A percentile compares a stretch with the other conserved stretches of the same genome.
Conservation (phyloP, 768 basidiomycete species). For the Termitomyces sp. region DNA sequence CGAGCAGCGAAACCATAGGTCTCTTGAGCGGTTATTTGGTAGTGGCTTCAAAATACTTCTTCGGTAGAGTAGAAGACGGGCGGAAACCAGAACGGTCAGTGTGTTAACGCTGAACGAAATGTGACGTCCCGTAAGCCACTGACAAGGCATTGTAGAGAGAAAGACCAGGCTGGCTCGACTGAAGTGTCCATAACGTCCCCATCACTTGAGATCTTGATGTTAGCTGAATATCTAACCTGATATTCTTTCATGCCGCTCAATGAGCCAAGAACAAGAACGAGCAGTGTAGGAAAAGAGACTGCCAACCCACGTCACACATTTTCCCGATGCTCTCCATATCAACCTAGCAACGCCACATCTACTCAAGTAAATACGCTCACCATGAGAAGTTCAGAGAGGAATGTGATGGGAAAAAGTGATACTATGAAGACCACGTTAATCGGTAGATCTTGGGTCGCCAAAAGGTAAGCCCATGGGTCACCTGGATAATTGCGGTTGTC, state of each 20-base stretch:
- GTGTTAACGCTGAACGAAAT: conserved; percentile 39
- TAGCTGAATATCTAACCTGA: neutral
- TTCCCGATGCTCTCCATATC: conserved; percentile 37
- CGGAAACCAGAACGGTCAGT: conserved; percentile 33
- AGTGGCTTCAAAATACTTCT: conserved; percentile 23
- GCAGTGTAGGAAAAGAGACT: conserved; percentile 29
- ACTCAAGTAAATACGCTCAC: conserved; percentile 20
- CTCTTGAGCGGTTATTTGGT: conserved; percentile 26
- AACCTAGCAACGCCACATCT: conserved; percentile 48
- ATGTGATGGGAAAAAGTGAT: conserved; percentile 31
- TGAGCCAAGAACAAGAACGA: conserved; percentile 30
- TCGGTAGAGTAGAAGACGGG: conserved; percentile 30
- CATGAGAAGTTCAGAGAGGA: conserved; percentile 37
- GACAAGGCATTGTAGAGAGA: conserved; percentile 34
- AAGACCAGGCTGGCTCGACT: conserved; percentile 35
- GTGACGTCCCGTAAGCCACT: conserved; percentile 31
- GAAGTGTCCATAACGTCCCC: conserved; percentile 39
- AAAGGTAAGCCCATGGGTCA: conserved; percentile 34
- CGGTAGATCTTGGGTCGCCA: conserved; percentile 29
- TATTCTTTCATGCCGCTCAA: conserved; percentile 20
- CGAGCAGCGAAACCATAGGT: conserved; percentile 31
- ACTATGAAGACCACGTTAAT: conserved; percentile 34
- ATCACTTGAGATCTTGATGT: conserved; percentile 21
- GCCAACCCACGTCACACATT: conserved; percentile 27
- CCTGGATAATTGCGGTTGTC: conserved; percentile 31